Evolutionary conservation across 768 basidiomycete genomes (phyloP).

Genomic region (Termitomyces bulborhizus): DNA sequence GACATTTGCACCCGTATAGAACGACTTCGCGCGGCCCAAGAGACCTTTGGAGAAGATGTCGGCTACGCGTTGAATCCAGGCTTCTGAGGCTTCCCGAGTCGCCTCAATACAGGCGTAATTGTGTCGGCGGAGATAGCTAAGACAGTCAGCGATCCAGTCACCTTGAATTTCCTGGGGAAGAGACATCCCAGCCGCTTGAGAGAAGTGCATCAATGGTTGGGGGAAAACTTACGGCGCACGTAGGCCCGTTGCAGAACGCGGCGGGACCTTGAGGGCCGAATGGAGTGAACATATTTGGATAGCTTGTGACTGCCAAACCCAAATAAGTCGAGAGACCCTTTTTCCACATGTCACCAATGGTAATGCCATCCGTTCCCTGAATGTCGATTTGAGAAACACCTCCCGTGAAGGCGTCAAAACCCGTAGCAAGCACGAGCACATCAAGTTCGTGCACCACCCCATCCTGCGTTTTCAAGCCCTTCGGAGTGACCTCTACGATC

Average conservation of each 20-base stretch:
- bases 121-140: constrained; percentile 13
- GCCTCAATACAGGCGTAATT: constrained; percentile 10
- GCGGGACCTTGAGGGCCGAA: constrained; percentile 22
- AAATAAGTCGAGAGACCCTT: constrained; percentile 17
- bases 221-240: constrained; percentile 14
- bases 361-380: constrained; percentile 12
- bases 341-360: constrained; percentile 18
- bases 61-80: constrained; percentile 10
- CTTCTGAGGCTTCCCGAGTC: constrained; percentile 9
- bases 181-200: not conserved
- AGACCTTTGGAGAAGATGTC: constrained; percentile 10
- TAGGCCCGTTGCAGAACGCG: constrained; percentile 21
- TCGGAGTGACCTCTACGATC: constrained; percentile 15
- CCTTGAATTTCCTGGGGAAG: constrained; percentile 17
- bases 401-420: constrained; percentile 20
- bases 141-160: constrained; percentile 19
- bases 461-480: constrained; percentile 16
- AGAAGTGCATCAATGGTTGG: not conserved
- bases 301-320: constrained; percentile 16
- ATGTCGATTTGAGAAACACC: constrained; percentile 18
- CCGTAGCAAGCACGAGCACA: constrained; percentile 18
- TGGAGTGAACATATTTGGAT: constrained; percentile 21
- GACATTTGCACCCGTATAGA: constrained; percentile 21
- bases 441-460: constrained; percentile 17
- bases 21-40: constrained; percentile 18